A percentile compares a stretch with the other conserved stretches of the same genome.
These are phyloP conservation scores for Aspergillus eucalypticola DNA, from an alignment of 2,329 filamentous ascomycete species.

Conservation along the genomic window DNA sequence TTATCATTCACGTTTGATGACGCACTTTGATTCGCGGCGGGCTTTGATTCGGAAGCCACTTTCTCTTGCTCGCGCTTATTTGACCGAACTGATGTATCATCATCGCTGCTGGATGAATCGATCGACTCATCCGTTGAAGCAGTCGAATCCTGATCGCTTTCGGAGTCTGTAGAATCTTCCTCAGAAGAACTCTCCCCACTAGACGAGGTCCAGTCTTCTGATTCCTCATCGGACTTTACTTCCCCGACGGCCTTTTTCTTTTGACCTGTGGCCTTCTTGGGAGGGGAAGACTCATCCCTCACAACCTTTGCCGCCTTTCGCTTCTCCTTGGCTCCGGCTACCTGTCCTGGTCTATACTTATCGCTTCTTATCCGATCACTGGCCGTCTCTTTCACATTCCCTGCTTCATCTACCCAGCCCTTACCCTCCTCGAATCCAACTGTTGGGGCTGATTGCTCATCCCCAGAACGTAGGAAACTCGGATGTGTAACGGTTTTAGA, in stretches of 20 bases:
- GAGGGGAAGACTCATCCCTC: slow-evolving; percentile 10
- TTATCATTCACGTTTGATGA: slow-evolving; percentile 11
- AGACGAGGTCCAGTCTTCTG: slow-evolving; percentile 40
- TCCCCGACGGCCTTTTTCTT: slow-evolving; percentile 13
- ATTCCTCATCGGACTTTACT: slow-evolving; percentile 23
- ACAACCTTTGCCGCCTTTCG: slow-evolving; percentile 17
- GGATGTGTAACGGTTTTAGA: slow-evolving; percentile 80
- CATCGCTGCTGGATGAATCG: slow-evolving; percentile 28
- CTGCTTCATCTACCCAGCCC: slow-evolving; percentile 82
- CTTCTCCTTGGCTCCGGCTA: slow-evolving; percentile 35
- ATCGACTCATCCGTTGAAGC: slow-evolving; percentile 30
- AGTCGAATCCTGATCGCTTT: slow-evolving; percentile 29
- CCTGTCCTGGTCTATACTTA: slow-evolving; percentile 32
- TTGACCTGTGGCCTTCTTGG: slow-evolving; percentile 19
- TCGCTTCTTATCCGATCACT: slow-evolving; percentile 33
- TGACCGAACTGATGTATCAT: slow-evolving; percentile 10
- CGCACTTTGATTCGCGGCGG: slow-evolving; percentile 17
- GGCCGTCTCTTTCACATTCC: slow-evolving; percentile 62
- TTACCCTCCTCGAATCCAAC: slow-evolving; percentile 76
- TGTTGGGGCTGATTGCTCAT: slow-evolving; percentile 50
- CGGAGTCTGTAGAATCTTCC: slow-evolving; percentile 27
- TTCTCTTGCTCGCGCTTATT: slow-evolving; percentile 3
- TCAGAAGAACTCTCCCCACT: slow-evolving; percentile 35
- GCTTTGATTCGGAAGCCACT: slow-evolving; percentile 11
- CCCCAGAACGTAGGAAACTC: slow-evolving; percentile 69